phyloP scores from a whole-genome alignment of 768 basidiomycete species.

The Suillus subalutaceus region DNA sequence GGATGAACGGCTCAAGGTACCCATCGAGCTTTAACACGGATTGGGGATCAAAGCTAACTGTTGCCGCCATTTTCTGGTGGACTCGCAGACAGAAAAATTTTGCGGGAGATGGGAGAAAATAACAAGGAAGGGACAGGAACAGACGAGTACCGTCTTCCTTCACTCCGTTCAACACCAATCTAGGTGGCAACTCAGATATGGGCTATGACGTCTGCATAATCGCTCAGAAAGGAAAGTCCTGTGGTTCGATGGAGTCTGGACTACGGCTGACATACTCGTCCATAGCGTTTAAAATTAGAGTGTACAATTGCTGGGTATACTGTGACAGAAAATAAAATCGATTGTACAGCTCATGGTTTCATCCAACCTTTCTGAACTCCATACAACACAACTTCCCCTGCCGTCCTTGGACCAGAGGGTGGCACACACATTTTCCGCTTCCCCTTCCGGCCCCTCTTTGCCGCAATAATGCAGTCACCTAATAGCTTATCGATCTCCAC shows the following conservation, averaged over 20 bases:
- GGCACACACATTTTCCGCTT: conserved; percentile 36
- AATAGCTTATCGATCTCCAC: conserved; percentile 67
- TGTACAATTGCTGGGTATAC: not conserved
- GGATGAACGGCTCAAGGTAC: conserved; percentile 74
- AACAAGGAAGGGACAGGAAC: conserved; percentile 6
- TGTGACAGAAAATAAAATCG: not conserved
- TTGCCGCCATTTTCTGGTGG: conserved; percentile 41
- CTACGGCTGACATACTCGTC: not conserved
- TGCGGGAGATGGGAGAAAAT: conserved; percentile 14
- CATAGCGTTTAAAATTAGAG: not conserved
- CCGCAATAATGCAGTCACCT: conserved; percentile 44
- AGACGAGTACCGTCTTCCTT: conserved; percentile 10
- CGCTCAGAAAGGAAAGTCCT: conserved; percentile 21
- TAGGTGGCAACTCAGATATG: conserved; percentile 9
- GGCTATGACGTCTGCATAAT: conserved; percentile 8
- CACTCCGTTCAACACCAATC: conserved; percentile 10
- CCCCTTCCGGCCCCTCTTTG: conserved; percentile 35
- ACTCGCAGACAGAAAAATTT: not conserved
- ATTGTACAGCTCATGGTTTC: conserved; percentile 21
- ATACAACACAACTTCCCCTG: conserved; percentile 64
- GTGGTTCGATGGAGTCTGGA: not conserved
- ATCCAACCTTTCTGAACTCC: conserved; percentile 69
- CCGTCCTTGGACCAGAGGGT: conserved; percentile 39
- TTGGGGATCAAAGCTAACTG: conserved; percentile 54
- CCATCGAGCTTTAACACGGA: conserved; percentile 65